Evolutionary conservation across 192 early-diverging fungal species (phyloP).

Genomic region (Entomortierella chlamydospora): DNA sequence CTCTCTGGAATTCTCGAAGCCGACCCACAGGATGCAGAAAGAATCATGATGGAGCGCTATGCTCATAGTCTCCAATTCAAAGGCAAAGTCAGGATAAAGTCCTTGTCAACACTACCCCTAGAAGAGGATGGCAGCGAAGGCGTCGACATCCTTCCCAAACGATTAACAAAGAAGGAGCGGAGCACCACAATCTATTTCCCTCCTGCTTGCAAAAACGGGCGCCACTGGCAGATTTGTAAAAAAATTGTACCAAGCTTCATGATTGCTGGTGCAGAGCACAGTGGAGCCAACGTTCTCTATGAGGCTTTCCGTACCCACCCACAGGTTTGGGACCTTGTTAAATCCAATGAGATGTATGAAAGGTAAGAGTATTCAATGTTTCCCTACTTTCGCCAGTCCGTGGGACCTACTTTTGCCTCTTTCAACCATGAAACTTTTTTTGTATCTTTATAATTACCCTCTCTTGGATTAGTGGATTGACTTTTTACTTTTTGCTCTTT

Average conservation of each 20-base stretch:
- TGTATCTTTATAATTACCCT: neutral
- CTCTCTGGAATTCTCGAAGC: conserved; percentile 41
- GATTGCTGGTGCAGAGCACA: conserved; percentile 63
- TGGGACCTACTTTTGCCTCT: no score
- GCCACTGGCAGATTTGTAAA: conserved; percentile 57
- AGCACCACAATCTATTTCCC: conserved; percentile 58
- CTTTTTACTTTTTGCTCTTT: neutral
- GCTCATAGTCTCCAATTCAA: conserved; percentile 55
- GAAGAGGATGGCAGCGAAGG: conserved; percentile 39
- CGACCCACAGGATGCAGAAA: conserved; percentile 53
- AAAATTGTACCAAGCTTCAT: conserved; percentile 66
- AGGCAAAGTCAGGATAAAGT: conserved; percentile 56
- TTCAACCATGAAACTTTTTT: no score
- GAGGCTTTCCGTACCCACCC: conserved; percentile 59
- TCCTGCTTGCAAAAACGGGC: conserved; percentile 55
- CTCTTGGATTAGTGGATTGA: neutral
- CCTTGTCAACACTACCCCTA: conserved; percentile 25
- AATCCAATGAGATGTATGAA: conserved; percentile 53
- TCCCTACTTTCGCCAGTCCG: no score
- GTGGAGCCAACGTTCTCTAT: conserved; percentile 56
- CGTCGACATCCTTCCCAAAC: conserved; percentile 36
- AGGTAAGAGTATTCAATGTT: conserved; percentile 26
- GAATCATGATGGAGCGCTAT: conserved; percentile 56
- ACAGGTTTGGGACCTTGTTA: conserved; percentile 55
- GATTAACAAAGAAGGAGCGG: conserved; percentile 43